Evolutionary conservation across 2,329 filamentous ascomycete species (phyloP), one percentile per base, ranked within the genome.

Genomic region (Zalaria obscura): DNA sequence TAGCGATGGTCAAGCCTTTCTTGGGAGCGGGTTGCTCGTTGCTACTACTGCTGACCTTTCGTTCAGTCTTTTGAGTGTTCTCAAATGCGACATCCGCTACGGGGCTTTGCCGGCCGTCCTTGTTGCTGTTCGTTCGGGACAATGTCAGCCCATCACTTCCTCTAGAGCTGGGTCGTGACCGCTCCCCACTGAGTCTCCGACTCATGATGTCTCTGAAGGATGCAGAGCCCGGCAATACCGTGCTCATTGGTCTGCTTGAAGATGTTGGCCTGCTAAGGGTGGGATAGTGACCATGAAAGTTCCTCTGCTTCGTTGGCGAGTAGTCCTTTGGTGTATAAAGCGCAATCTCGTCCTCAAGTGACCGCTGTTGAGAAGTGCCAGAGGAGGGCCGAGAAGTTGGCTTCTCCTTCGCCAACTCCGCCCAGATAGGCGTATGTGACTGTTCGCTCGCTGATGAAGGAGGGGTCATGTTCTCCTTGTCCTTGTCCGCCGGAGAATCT

Each of bases 401-500:
- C 32, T 46, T 39, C 36, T 58, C 54, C 35, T 64, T 62, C 43
- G 70, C 63, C 56, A 89, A 91, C 53, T 91, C 80, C 9, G 83
- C 76, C 69, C 84, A 94, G 42, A 89, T 87, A 25, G 88, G 86
- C 2, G 82, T 77, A 11, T 73, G 68, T 6, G 62, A 62, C 34
- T 65, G 62, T 10, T 59, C 56, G 5, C 60, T 53, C 8, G 65
- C 56, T 3, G 66, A 67, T 44, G 66, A 62, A 1, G 69, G 65
- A 3, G 83, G 84, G 28, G 74, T 79, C 41, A 71, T 73, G 57
- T 94, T 94, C 61, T 94, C 87, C 62, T 93, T 93, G 58, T 89
- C 80, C 62, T 93, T 93, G 58, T 89, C 80, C 52, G 75, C 80
- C 27, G 63, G 59, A 32, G 29, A 7, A 33, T 65, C 67, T 25